Evolutionary conservation across 2,329 filamentous ascomycete species (phyloP).

Genomic region (Aspergillus brunneoviolaceus): DNA sequence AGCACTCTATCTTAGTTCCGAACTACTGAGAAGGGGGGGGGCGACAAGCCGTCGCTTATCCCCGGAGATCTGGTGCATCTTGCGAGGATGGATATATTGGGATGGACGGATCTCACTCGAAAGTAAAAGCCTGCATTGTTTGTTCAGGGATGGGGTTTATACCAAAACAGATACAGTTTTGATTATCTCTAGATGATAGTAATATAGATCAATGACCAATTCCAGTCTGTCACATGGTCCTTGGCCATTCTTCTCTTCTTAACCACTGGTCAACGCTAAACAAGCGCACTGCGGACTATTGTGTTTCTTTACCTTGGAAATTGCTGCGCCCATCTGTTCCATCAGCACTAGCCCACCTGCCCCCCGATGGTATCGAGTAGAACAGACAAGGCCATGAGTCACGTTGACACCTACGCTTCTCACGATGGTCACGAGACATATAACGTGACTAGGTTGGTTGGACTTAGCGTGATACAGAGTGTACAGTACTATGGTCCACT

Average conservation of each 20-base stretch:
- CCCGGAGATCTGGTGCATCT: not conserved
- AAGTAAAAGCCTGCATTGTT: not conserved
- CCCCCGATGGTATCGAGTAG: too few relatives aligned
- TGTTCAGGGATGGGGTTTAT: not conserved
- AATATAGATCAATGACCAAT: not conserved
- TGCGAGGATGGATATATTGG: not conserved
- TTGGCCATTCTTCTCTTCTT: not conserved
- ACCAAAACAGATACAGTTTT: not conserved
- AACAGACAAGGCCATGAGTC: not conserved
- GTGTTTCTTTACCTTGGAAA: not conserved
- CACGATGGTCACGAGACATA: not conserved
- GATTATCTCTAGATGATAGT: not conserved
- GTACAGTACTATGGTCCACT: too few relatives aligned
- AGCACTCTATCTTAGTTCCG: not conserved
- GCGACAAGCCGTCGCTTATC: not conserved
- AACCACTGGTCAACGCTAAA: not conserved
- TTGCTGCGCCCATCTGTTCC: not conserved
- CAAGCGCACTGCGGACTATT: not conserved
- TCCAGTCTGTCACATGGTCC: not conserved
- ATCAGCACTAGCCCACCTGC: not conserved
- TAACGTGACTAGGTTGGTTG: not conserved
- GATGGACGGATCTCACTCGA: not conserved
- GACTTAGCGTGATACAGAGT: too few relatives aligned
- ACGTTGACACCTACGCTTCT: not conserved
- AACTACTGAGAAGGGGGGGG: not conserved